These are phyloP conservation scores for Elsinoe ampelina DNA, from an alignment of 2,329 filamentous ascomycete species.

Conservation along the genomic window DNA sequence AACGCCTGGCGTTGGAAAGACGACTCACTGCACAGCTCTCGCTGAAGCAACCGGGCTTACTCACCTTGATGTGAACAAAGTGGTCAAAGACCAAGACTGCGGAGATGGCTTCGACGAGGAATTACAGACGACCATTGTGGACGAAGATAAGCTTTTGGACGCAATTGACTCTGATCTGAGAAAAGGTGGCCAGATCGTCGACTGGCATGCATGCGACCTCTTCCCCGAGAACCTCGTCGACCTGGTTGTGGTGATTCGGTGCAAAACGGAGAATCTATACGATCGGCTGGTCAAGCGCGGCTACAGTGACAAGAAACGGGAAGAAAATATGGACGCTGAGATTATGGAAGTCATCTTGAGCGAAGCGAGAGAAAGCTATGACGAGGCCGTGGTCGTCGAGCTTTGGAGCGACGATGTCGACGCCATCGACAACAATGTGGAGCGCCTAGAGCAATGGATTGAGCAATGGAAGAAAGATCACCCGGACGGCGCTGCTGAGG, in stretches of 20 bases:
- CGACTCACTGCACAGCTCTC: conserved; percentile 76
- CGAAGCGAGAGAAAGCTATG: conserved; percentile 80
- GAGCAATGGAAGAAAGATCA: conserved; percentile 70
- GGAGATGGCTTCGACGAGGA: conserved; percentile 80
- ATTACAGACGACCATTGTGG: conserved; percentile 80
- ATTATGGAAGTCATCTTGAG: conserved; percentile 93
- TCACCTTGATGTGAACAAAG: conserved; percentile 79
- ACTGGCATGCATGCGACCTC: conserved; percentile 96
- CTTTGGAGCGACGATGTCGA: conserved; percentile 70
- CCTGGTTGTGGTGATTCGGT: conserved; percentile 81
- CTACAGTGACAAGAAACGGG: conserved; percentile 77
- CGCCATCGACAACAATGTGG: conserved; percentile 82
- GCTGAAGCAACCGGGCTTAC: conserved; percentile 66
- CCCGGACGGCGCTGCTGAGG: conserved; percentile 23
- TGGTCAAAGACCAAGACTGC: conserved; percentile 81
- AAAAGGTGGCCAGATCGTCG: conserved; percentile 76
- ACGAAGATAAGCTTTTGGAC: conserved; percentile 94
- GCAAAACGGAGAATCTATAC: conserved; percentile 70
- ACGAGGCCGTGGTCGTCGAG: conserved; percentile 80
- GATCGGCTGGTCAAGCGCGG: conserved; percentile 71
- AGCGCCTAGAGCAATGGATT: conserved; percentile 74
- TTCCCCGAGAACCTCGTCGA: conserved; percentile 94
- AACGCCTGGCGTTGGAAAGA: conserved; percentile 93
- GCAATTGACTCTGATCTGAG: conserved; percentile 74
- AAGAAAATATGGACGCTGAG: conserved; percentile 94